Base-by-base conservation (phyloP, 345 rosid species). In the Moringa oleifera region DNA sequence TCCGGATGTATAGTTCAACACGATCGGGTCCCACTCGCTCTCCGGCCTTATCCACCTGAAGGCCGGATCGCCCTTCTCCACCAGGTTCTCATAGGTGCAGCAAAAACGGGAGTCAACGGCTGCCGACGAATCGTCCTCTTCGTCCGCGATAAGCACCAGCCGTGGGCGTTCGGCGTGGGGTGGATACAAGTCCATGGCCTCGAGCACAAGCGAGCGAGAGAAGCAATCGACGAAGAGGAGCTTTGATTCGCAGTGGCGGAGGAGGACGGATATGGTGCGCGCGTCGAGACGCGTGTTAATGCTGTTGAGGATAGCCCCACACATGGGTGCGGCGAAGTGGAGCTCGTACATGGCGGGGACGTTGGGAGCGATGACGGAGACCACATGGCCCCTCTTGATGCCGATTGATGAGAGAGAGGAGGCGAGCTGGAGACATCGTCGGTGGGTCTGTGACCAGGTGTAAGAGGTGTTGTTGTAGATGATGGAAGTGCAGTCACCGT, bases 261-360 rank as follows among this genome's bases (percentile, higher is more conserved):
- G 88, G 61, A 85, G 84, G 19, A 82, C 23, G 41, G 92, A 86
- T 64, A 89, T 59, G 0, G 90, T 86, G 36, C 90, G 85, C 2
- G 88, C 73, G 57, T 91, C 98, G 8, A 91, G 91, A 23, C 98
- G 96, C n/a, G 82, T 80, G 77, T 91, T 91, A 85, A 91, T 62
- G 77, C 61, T 73, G 81, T 89, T 88, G 65, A 89, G 88, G 62
- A 91, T 49, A 17, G 95, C 95, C 11, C 96, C 96, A 41, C 86
- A 10, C 87, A 88, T 80, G 41, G 96, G 96, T 7, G 88, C 85
- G 18, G 94, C 90, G 56, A 91, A 86, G 18, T 88, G 98, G 51
- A 86, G 90, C 91, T 91, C 98, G 69, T 91, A 86, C 91, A 86
- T 88, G 67, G 86, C 83, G 20, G 96, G 87, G 46, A 75, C 69